Percentiles rank a stretch among this genome's conserved stretches.
These are phyloP conservation scores for Plantago rigida DNA, from an alignment of 305 asterid genomes.

Conservation along the genomic window DNA sequence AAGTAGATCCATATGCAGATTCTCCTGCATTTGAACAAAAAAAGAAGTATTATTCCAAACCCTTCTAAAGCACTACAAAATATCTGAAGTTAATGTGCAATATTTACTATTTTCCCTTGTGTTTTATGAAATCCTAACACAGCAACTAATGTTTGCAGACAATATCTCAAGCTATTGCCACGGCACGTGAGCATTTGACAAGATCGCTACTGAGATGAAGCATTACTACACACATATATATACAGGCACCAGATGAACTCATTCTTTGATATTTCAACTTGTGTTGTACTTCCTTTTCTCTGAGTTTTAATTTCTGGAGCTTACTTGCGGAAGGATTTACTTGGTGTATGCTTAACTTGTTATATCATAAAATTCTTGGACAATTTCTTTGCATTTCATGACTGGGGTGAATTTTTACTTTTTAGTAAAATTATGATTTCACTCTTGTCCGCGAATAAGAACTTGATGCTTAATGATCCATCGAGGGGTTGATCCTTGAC, in stretches of 20 bases:
- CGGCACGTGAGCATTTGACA: conserved; percentile 67
- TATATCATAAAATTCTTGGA: too few relatives aligned
- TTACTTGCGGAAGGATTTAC: too few relatives aligned
- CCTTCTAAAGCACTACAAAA: too few relatives aligned
- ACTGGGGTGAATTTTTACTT: not conserved
- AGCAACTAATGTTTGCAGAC: conserved; percentile 39
- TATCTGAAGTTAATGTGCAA: not conserved
- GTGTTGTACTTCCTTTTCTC: conserved; percentile 4
- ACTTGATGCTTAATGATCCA: too few relatives aligned
- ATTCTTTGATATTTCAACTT: conserved; percentile 12
- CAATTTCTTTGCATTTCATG: not conserved
- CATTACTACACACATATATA: not conserved
- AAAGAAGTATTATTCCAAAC: too few relatives aligned
- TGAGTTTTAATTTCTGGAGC: too few relatives aligned
- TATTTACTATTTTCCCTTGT: not conserved
- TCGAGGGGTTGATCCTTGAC: too few relatives aligned
- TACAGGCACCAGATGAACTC: conserved; percentile 5
- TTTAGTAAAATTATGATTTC: not conserved
- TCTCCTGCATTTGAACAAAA: too few relatives aligned
- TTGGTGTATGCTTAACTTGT: too few relatives aligned
- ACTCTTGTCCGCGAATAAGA: too few relatives aligned
- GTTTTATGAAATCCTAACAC: conserved; percentile 3
- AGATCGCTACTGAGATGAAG: conserved; percentile 60
- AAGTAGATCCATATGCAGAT: too few relatives aligned
- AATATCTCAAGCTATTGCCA: conserved; percentile 61